Base-by-base conservation (phyloP, 495 filamentous ascomycete species). In the Penicillium alfredii region DNA sequence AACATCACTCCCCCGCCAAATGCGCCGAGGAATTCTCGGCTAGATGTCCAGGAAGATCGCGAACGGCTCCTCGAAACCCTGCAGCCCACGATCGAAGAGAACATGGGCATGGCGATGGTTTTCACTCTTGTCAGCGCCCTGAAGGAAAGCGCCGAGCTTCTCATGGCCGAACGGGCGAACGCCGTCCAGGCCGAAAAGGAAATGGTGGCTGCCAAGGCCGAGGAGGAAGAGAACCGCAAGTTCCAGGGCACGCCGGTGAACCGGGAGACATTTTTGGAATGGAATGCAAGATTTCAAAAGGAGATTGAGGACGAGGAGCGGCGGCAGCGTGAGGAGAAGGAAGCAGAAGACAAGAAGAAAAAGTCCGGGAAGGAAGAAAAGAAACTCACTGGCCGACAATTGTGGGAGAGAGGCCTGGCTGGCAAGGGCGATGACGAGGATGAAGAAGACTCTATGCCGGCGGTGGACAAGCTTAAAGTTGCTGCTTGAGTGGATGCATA, bases 41-140 rank as follows among this genome's bases (percentile, higher is more conserved):
- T 86, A 40, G 68, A 75, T 42, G 54, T 84, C 35, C 70, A 75
- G 40, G 68, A 71, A 14, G 93, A 97, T 66, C 84, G 82, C 44
- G 71, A 72, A 24, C 58, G 58, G 26, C 73, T 99, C 2, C 75
- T 96, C 8, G 64, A 76, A 28, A 68, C 76, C 3, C 69, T 97
- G 10, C 55, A 78, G 26, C 69, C 75, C 3, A 80, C 78, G 0
- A 81, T 96, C 19, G 76, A 84, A 41, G 92, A 97, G 60, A 97
- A 88, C 42, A 56, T 97, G 22, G 92, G 92, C 19, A 95, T 94
- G 78, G 84, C 87, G n/a, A 99, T 99, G 92, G 72, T 99, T 0
- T 99, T 95, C 63, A 87, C 89, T 0, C 66, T 99, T 11, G 79
- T 88, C 19, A 84, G 80, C 24, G 77, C 84, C 3, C 61, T 99